Percentiles rank a stretch among this genome's conserved stretches.
Evolutionary conservation across 257 asterid species (phyloP).

Genomic region (Catharanthus roseus): DNA sequence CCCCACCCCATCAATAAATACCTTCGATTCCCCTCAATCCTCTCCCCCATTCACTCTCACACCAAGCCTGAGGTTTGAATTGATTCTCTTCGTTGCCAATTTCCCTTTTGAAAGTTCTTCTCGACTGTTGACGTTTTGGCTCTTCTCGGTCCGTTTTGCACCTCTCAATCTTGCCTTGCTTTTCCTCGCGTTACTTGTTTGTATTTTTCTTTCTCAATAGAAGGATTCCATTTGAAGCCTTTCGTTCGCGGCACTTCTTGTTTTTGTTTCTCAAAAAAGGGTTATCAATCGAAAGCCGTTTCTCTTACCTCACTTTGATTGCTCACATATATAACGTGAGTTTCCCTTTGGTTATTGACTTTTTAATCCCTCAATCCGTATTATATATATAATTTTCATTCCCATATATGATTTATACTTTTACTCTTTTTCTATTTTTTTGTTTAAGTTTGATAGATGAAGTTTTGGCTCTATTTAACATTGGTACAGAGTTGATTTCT

Average conservation of each 20-base stretch:
- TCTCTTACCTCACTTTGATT: too few relatives aligned
- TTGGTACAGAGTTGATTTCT: background rate
- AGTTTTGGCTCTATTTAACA: background rate
- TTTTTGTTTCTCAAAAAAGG: background rate
- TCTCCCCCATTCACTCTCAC: background rate
- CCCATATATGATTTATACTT: too few relatives aligned
- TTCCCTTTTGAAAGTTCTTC: background rate
- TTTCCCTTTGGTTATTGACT: background rate
- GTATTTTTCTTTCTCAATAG: background rate
- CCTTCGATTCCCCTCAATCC: background rate
- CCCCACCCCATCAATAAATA: conserved; percentile 17
- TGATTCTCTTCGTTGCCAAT: background rate
- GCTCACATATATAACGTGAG: conserved; percentile 2
- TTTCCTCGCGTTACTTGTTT: background rate
- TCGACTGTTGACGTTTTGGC: background rate
- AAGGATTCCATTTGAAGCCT: background rate
- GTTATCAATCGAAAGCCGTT: background rate
- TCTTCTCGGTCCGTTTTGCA: background rate
- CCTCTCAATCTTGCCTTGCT: background rate
- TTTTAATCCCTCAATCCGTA: background rate
- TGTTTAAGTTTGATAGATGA: background rate
- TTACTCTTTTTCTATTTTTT: background rate
- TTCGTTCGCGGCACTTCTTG: background rate
- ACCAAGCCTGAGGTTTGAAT: background rate
- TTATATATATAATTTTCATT: too few relatives aligned